Base-by-base conservation (phyloP, 2,329 filamentous ascomycete genomes). In the Chaetomiaceae sp. region DNA sequence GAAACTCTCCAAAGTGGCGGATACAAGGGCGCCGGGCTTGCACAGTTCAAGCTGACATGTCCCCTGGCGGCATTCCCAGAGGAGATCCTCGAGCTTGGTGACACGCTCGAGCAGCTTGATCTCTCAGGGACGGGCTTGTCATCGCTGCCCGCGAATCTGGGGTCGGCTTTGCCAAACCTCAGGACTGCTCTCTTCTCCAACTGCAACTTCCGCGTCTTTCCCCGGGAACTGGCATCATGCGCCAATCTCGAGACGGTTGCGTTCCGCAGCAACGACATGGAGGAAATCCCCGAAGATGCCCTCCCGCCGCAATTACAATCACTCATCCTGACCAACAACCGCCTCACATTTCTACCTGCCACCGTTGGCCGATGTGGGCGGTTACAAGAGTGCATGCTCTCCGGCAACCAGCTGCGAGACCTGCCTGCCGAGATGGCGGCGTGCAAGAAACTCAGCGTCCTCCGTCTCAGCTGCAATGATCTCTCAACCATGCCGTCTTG, bases 371-470 rank as follows among this genome's bases (percentile, higher is more conserved):
- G 60, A 17, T 77, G 73, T 51, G 54, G 55, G 16, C 65, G 66
- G 10, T 63, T 77, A 4, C 69, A 76, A 55, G 74, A 75, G 59
- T 75, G 73, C 56, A 72, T 75, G 70, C 60, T 77, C n/a, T 68
- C 73, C 1, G 73, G 73, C 13, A 76, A 76, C 56, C 60, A 51
- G n/a, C 64, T 76, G 20, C 58, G 54, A 0, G 44, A 42, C 34
- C 61, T 77, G 8, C 74, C 74, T 2, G 58, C 58, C 14, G 65
- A 68, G 44, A 73, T 77, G 72, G 62, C 62, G 4, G 58, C 58
- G n/a, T 77, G 73, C 63, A 64, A 60, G 38, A 70, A 71, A 51
- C 65, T 77, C 31, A 69, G 66, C 5, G 60, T 76, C 30, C 60
- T 77, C 35, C 66, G 74, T 20, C 61, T 77, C 27, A 70, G 70